Conservation (phyloP, 2,329 filamentous ascomycete species). For the Calonectria multiphialidica region DNA sequence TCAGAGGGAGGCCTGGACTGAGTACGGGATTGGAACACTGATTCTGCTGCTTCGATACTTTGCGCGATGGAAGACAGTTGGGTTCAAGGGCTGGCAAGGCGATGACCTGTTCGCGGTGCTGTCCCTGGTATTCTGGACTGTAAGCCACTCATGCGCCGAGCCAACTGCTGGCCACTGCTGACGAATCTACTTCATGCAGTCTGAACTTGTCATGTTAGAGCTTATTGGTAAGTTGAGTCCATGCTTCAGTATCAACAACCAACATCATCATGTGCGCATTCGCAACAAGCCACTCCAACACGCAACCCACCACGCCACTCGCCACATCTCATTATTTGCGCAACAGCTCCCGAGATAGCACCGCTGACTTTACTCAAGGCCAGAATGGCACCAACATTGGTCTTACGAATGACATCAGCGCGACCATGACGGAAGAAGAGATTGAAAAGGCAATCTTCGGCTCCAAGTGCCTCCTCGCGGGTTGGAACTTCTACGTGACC, state of each 20-base stretch:
- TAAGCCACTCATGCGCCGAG: constrained; percentile 27
- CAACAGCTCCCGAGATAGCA: neutral
- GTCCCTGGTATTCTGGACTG: constrained; percentile 54
- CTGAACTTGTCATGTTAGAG: constrained; percentile 48
- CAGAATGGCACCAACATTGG: constrained; percentile 55
- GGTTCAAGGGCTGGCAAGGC: constrained; percentile 54
- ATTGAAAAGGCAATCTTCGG: constrained; percentile 47
- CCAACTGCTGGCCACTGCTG: neutral
- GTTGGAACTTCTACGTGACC: constrained; percentile 56
- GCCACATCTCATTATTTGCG: neutral
- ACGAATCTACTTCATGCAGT: constrained; percentile 22
- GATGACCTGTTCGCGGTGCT: constrained; percentile 57
- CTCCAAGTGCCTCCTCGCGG: constrained; percentile 49
- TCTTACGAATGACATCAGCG: constrained; percentile 47
- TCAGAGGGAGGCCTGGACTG: constrained; percentile 57
- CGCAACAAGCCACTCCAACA: neutral
- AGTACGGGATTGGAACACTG: constrained; percentile 54
- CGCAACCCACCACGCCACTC: neutral
- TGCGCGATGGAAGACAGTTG: constrained; percentile 53
- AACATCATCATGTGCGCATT: constrained; percentile 2
- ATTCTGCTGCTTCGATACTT: constrained; percentile 54
- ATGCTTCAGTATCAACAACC: neutral
- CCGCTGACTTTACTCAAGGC: constrained; percentile 43
- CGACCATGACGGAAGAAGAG: constrained; percentile 45
- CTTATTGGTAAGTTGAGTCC: constrained; percentile 44